Evolutionary conservation across 202 grass and related monocot species (phyloP).

Genomic region (Saccharum hybrid): DNA sequence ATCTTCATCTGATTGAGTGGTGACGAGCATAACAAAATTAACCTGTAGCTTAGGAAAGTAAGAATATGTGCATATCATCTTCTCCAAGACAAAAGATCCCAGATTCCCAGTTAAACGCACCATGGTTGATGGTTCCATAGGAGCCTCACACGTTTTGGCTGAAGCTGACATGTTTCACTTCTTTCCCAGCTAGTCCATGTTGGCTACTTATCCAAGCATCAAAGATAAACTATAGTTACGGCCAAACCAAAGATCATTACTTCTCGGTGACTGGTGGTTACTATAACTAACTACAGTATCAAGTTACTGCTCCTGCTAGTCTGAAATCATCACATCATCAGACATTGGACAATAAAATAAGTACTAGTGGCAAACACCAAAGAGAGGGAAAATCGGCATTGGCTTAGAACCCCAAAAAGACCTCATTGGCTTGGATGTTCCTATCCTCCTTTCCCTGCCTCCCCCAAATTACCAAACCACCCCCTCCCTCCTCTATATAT

Average conservation of each 20-base stretch:
- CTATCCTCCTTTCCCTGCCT: slow-evolving; percentile 42
- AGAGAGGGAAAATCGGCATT: background rate
- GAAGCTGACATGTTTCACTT: background rate
- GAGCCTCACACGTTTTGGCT: background rate
- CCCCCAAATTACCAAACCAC: slow-evolving; percentile 47
- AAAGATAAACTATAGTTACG: background rate
- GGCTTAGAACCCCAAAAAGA: slow-evolving; percentile 35
- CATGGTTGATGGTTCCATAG: too few relatives aligned
- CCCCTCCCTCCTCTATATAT: slow-evolving; percentile 45
- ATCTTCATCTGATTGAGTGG: background rate
- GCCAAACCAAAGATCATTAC: background rate
- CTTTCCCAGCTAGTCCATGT: background rate
- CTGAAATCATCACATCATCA: background rate
- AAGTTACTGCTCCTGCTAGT: slow-evolving; percentile 5
- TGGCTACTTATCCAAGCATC: background rate
- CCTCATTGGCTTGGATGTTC: slow-evolving; percentile 48
- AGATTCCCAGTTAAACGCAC: background rate
- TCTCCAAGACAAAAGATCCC: background rate
- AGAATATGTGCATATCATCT: background rate
- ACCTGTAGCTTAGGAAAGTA: background rate
- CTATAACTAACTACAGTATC: slow-evolving; percentile 16
- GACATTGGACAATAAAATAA: slow-evolving; percentile 43
- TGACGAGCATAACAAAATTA: background rate
- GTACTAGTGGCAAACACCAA: background rate
- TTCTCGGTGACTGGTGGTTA: background rate